Evolutionary conservation across 805 yeast species (phyloP).

Genomic region (Nakazawaea wickerhamii): DNA sequence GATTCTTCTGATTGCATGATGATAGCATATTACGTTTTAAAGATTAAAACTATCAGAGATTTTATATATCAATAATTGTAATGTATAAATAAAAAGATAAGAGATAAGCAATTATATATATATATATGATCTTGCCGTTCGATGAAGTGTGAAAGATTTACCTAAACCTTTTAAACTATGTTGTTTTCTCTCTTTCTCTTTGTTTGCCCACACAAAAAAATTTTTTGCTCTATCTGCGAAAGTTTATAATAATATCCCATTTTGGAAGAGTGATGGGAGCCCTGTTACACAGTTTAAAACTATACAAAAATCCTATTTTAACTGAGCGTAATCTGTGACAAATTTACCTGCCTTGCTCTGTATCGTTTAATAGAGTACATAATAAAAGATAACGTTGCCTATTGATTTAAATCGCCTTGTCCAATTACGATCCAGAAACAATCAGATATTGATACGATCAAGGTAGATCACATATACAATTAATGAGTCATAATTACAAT

Average conservation of each 20-base stretch:
- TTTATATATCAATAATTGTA: no score
- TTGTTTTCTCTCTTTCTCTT: background rate
- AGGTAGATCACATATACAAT: no score
- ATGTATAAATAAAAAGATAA: no score
- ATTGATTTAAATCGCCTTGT: no score
- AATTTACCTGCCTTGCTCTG: no score
- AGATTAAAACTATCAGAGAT: no score
- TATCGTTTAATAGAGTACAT: background rate
- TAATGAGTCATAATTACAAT: no score
- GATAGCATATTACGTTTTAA: background rate
- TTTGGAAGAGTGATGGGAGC: background rate
- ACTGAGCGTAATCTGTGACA: background rate
- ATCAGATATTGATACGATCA: no score
- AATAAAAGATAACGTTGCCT: no score
- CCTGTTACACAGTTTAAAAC: background rate
- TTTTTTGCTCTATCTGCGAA: background rate
- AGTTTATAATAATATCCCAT: background rate
- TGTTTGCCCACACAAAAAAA: no score
- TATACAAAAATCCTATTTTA: background rate
- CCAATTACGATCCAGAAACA: no score
- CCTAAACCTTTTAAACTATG: slow-evolving; percentile 10
- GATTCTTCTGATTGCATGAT: background rate
- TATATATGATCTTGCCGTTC: background rate
- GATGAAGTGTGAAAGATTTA: slow-evolving; percentile 1
- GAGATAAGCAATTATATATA: background rate